Evolutionary conservation across 2,329 filamentous ascomycete species (phyloP).

Genomic region (Capronia coronata): DNA sequence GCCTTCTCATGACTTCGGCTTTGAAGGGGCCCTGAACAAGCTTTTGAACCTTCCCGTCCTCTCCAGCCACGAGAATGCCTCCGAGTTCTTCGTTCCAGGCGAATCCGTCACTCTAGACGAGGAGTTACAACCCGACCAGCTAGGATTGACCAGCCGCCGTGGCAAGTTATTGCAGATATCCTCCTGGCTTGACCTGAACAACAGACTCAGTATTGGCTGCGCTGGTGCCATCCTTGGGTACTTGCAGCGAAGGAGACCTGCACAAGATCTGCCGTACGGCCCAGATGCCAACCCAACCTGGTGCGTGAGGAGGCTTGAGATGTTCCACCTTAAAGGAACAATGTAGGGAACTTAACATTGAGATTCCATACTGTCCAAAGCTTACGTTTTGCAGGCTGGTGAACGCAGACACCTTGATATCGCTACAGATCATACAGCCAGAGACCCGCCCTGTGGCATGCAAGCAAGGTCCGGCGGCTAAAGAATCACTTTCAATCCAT

Average conservation of each 20-base stretch:
- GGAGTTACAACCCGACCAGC: constrained; percentile 34
- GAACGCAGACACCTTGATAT: constrained; percentile 69
- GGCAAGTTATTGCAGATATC: constrained; percentile 63
- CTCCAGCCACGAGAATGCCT: constrained; percentile 35
- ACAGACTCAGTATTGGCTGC: constrained; percentile 69
- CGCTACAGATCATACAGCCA: constrained; percentile 76
- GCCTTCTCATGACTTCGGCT: constrained; percentile 65
- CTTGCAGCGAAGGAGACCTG: constrained; percentile 61
- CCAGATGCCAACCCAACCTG: constrained; percentile 50
- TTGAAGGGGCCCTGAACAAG: constrained; percentile 59
- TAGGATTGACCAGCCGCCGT: constrained; percentile 50
- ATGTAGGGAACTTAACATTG: constrained; percentile 46
- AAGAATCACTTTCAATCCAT: constrained; percentile 77
- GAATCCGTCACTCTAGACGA: constrained; percentile 45
- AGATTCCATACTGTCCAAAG: constrained; percentile 7
- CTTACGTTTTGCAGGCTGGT: constrained; percentile 62
- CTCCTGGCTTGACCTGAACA: constrained; percentile 67
- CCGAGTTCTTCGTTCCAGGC: constrained; percentile 58
- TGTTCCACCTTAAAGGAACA: constrained; percentile 62
- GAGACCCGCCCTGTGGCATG: constrained; percentile 79
- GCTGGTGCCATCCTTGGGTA: constrained; percentile 80
- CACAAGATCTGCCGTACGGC: constrained; percentile 57
- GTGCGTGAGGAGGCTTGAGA: constrained; percentile 59
- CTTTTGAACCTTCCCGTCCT: constrained; percentile 53
- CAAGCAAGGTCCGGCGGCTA: constrained; percentile 64